Evolutionary conservation across 257 asterid genomes (phyloP).

Genomic region (Salvia rosmarinus): DNA sequence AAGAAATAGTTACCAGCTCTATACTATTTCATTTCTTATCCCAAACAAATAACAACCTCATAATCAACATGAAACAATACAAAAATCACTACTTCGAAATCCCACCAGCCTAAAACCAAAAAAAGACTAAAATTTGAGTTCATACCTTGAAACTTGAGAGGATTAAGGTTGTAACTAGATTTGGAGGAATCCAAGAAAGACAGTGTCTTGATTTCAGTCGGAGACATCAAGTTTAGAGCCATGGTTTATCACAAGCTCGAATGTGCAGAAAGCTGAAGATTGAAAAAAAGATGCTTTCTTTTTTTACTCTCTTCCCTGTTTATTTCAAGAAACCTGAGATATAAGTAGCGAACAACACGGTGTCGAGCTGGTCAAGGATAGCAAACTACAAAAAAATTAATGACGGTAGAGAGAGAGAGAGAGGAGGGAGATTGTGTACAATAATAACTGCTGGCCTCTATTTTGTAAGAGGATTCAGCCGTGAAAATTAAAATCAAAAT

Average conservation of each 20-base stretch:
- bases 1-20: slow-evolving; percentile 3
- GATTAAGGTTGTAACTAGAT: slow-evolving; percentile 57
- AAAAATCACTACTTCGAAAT: not conserved
- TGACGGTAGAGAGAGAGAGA: slow-evolving; percentile 5
- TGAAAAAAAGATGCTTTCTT: not conserved
- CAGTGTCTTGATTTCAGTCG: slow-evolving; percentile 69
- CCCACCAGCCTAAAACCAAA: slow-evolving; percentile 24
- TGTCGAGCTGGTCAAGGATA: slow-evolving; percentile 29
- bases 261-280: slow-evolving; percentile 20
- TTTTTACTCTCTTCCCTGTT: not conserved
- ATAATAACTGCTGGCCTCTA: slow-evolving; percentile 3
- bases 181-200: slow-evolving; percentile 84
- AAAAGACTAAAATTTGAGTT: not conserved
- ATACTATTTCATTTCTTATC: slow-evolving; percentile 29
- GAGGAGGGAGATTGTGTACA: not conserved
- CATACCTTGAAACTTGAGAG: slow-evolving; percentile 54
- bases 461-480: slow-evolving; percentile 19
- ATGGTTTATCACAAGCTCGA: slow-evolving; percentile 25
- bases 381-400: slow-evolving; percentile 3
- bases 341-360: slow-evolving; percentile 21
- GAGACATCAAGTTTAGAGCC: slow-evolving; percentile 65
- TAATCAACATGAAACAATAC: not conserved
- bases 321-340: slow-evolving; percentile 26
- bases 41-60: slow-evolving; percentile 26
- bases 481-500: slow-evolving; percentile 22